These are phyloP conservation scores for Colletotrichum phormii DNA, from an alignment of 2,329 filamentous ascomycete species.

Conservation along the genomic window DNA sequence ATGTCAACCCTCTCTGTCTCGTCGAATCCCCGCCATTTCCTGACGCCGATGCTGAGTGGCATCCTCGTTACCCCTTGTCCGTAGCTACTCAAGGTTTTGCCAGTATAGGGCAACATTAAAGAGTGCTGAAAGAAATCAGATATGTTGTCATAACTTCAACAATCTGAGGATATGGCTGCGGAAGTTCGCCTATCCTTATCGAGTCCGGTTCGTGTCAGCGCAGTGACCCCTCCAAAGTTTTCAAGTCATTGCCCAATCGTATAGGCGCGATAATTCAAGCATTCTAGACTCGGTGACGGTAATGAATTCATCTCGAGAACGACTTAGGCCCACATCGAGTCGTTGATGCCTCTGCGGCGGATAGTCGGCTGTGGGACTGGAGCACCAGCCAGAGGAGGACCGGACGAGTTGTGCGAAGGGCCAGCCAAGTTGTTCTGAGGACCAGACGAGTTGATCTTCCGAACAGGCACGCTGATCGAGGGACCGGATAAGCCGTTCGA, in stretches of 20 bases:
- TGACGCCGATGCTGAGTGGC: neutral
- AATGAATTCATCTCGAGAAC: neutral
- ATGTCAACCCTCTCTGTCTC: neutral
- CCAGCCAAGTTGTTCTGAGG: neutral
- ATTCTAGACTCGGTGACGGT: neutral
- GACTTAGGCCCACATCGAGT: slow-evolving; percentile 18
- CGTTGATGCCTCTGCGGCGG: neutral
- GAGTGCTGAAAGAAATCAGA: neutral
- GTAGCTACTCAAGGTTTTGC: neutral
- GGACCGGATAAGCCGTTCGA: neutral
- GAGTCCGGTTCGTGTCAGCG: neutral
- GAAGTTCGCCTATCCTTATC: neutral
- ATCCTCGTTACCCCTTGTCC: neutral
- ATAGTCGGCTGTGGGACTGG: no score
- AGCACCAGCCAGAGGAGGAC: no score
- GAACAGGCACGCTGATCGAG: neutral
- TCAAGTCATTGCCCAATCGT: neutral
- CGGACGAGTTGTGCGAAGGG: no score
- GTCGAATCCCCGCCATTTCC: neutral
- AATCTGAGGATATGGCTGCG: neutral
- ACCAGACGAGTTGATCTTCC: neutral
- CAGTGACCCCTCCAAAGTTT: neutral
- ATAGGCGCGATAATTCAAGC: neutral
- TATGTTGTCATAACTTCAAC: neutral
- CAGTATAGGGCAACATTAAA: neutral